These are phyloP conservation scores for Lignosus rhinocerotis DNA, from an alignment of 1,284 basidiomycete genomes.

Conservation along the genomic window DNA sequence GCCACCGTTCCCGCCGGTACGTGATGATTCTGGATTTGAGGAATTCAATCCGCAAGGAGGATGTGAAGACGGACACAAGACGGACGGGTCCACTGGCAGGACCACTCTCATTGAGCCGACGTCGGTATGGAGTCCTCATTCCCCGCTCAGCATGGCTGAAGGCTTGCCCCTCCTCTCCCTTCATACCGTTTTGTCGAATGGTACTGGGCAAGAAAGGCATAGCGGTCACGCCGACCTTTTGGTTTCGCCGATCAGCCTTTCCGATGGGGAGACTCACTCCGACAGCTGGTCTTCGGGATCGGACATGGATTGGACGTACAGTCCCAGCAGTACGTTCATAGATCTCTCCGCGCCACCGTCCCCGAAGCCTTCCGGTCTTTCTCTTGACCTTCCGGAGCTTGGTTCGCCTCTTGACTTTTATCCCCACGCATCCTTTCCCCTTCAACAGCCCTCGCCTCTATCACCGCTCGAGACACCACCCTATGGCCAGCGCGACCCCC, in stretches of 20 bases:
- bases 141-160: constrained; percentile 23
- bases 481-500: constrained; percentile 1
- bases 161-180: constrained; percentile 7
- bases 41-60: constrained; percentile 19
- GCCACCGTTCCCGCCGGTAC: constrained; percentile 21
- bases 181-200: not conserved
- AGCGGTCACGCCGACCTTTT: constrained; percentile 3
- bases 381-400: constrained; percentile 7
- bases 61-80: constrained; percentile 2
- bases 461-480: constrained; percentile 15
- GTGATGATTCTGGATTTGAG: constrained; percentile 28
- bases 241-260: constrained; percentile 3
- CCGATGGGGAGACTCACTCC: not conserved
- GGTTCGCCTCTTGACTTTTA: constrained; percentile 10
- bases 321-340: constrained; percentile 15
- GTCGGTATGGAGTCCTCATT: constrained; percentile 23
- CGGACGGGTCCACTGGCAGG: constrained; percentile 8
- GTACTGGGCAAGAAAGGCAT: not conserved
- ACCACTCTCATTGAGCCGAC: constrained; percentile 24
- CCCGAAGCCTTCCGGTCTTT: constrained; percentile 11
- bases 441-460: constrained; percentile 10
- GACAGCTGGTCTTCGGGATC: not conserved
- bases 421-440: not conserved
- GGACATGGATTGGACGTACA: constrained; percentile 17
- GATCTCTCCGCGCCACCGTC: constrained; percentile 8